A percentile compares a stretch with the other conserved stretches of the same genome.
Conservation (phyloP, 2,329 filamentous ascomycete genomes). For the Elsinoe ampelina region DNA sequence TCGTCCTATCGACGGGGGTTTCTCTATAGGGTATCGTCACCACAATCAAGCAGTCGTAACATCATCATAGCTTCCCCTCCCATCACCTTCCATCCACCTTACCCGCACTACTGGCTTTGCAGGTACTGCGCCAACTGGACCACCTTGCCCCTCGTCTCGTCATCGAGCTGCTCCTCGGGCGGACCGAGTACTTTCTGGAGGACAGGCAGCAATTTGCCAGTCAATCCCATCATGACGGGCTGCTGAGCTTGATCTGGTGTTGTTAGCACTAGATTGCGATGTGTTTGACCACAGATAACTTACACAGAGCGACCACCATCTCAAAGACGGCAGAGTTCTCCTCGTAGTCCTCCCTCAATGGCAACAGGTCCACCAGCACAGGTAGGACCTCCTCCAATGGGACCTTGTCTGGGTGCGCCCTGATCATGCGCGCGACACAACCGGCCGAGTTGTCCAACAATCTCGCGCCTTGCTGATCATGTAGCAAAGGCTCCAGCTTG, state of each 20-base stretch:
- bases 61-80: background rate
- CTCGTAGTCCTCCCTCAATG: conserved; percentile 86
- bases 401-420: conserved; percentile 72
- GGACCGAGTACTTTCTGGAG: conserved; percentile 64
- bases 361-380: conserved; percentile 66
- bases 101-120: conserved; percentile 24
- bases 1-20: too few species aligned
- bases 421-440: conserved; percentile 85
- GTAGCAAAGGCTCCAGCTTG: conserved; percentile 78
- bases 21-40: too few species aligned
- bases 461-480: conserved; percentile 61
- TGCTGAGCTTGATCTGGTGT: conserved; percentile 55
- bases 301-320: conserved; percentile 81
- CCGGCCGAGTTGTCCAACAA: conserved; percentile 89
- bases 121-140: conserved; percentile 52
- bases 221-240: conserved; percentile 59
- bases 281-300: conserved; percentile 31
- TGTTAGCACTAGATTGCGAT: background rate
- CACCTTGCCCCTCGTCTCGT: conserved; percentile 58
- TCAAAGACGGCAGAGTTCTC: conserved; percentile 92
- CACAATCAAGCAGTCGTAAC: too few species aligned
- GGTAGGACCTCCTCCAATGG: conserved; percentile 77
- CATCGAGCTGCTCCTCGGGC: conserved; percentile 66
- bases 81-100: too few species aligned
- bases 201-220: conserved; percentile 57